Base-by-base conservation (phyloP, 2,329 filamentous ascomycete genomes). In the Claviceps citrina region DNA sequence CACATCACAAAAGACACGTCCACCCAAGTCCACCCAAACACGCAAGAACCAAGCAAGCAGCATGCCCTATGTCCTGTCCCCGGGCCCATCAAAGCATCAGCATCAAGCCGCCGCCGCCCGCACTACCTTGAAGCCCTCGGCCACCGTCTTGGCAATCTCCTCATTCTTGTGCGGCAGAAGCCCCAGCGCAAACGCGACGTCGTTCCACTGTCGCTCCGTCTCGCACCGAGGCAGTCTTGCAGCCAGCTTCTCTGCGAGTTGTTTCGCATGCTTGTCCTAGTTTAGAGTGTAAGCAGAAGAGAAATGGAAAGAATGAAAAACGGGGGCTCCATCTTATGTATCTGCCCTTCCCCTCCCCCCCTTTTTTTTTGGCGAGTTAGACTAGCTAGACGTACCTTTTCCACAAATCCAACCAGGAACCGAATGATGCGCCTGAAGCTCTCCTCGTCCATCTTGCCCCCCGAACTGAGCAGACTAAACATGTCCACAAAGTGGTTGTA, bases 401-500 rank as follows among this genome's bases (percentile, higher is more conserved):
- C 91, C 47, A 98, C 86, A 58, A 98, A 98, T 1, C 86, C 85
- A 46, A 93, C 78, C 55, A 98, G 63, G 63, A 98, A 98, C 55
- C 85, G 86, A 47, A 98, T 72, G 44, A 98, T 89, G 44, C 83
- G 73, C 57, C 75, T 78, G 62, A 98, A 80, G 19, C 81, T 76
- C 50, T 94, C 85, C 57, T 95, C 89, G 8, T 85, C 78, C 48
- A 98, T 67, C 24, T 69, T 74, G 39, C 74, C 73, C 50, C 93
- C 89, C 0, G 86, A 82, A 43, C 84, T 91, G 35, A 98, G 68
- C 47, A 96, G 65, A 54, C 83, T 89, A 61, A 98, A 98, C 84
- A 98, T 96, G 57, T 98, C 91, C 22, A 98, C 86, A 61, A 98
- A 98, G 64, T 98, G 89, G 58, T 98, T 98, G 61, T 98, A 98